Percentiles rank a stretch among this genome's conserved stretches.
These are phyloP conservation scores for Trametes punicea DNA, from an alignment of 768 basidiomycete species.

Conservation along the genomic window DNA sequence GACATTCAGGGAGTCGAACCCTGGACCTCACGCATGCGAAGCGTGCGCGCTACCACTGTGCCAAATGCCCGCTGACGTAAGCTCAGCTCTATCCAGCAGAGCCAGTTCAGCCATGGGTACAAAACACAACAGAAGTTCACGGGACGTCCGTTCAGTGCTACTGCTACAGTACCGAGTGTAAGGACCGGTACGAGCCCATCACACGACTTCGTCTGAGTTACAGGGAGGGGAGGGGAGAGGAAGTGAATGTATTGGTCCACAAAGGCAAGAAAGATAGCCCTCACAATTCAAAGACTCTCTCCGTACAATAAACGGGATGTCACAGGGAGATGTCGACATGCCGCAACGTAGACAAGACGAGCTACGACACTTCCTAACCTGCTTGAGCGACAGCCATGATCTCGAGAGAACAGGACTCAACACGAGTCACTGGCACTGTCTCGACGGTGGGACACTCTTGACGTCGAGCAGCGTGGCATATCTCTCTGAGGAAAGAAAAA, in stretches of 20 bases:
- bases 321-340: slow-evolving; percentile 59
- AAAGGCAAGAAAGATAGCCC: background rate
- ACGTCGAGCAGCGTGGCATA: slow-evolving; percentile 65
- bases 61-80: slow-evolving; percentile 28
- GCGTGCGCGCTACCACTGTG: slow-evolving; percentile 38
- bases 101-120: too few species aligned
- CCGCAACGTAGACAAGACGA: slow-evolving; percentile 47
- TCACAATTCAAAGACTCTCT: too few species aligned
- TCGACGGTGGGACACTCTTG: slow-evolving; percentile 44
- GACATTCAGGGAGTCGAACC: slow-evolving; percentile 33
- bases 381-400: slow-evolving; percentile 34
- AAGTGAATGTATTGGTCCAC: too few species aligned
- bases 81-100: background rate
- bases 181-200: too few species aligned
- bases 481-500: slow-evolving; percentile 37
- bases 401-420: slow-evolving; percentile 53
- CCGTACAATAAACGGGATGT: slow-evolving; percentile 38
- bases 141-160: too few species aligned
- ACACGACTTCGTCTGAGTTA: too few species aligned
- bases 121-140: too few species aligned
- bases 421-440: slow-evolving; percentile 61
- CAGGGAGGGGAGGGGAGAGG: too few species aligned
- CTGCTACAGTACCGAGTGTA: too few species aligned
- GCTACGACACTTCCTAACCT: slow-evolving; percentile 65
- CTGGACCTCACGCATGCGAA: slow-evolving; percentile 36